phyloP scores from a whole-genome alignment of 225 moss, liverwort and hornwort species.

The Thuidium tamariscinum region DNA sequence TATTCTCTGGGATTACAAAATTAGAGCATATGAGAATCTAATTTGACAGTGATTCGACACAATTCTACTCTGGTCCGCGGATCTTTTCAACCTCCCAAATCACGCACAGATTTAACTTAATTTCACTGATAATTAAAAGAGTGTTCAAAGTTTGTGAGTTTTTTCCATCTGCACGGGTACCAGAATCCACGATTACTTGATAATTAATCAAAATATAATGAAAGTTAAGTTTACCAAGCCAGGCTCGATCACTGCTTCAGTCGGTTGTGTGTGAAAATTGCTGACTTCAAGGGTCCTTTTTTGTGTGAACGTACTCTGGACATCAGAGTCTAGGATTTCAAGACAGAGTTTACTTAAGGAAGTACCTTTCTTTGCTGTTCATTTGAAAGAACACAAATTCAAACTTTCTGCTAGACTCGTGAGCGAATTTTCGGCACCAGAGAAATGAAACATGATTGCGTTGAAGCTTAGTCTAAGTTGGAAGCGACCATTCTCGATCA shows the following conservation, averaged over 20 bases:
- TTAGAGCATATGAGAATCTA: too few species aligned
- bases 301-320: not conserved
- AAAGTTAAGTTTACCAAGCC: not conserved
- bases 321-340: not conserved
- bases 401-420: not conserved
- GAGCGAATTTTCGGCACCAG: not conserved
- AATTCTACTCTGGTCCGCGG: too few species aligned
- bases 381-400: not conserved
- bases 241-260: not conserved
- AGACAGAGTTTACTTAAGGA: too few species aligned
- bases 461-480: not conserved
- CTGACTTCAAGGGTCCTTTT: not conserved
- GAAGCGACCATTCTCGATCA: not conserved
- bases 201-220: too few species aligned
- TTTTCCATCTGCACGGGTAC: not conserved
- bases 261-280: not conserved
- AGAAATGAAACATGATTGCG: not conserved
- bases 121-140: not conserved
- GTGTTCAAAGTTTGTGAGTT: not conserved
- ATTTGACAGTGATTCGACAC: not conserved
- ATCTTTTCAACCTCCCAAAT: not conserved
- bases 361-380: not conserved
- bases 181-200: not conserved
- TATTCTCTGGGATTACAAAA: not conserved
- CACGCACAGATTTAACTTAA: not conserved